Base-by-base conservation (phyloP, 495 filamentous ascomycete species). In the Rhizodiscina lignyota region DNA sequence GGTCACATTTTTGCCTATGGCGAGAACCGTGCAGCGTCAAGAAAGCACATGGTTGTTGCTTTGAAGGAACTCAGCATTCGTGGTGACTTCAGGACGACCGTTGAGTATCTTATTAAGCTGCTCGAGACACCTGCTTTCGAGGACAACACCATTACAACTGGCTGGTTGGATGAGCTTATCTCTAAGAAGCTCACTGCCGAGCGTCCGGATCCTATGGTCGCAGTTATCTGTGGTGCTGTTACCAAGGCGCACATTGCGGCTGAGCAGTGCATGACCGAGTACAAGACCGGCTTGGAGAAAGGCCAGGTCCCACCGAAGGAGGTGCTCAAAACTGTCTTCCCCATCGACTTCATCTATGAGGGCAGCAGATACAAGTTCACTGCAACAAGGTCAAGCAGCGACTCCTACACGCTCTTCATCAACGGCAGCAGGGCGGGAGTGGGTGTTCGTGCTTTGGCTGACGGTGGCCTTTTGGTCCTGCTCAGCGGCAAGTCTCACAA, bases 1-100 rank as follows among this genome's bases (percentile, higher is more conserved):
- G 89, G 89, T 58, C 89, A 99, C 59, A 96, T 99, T 49, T 99
- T 99, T 58, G 89, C 89, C 41, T 99, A 94, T 49, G 89, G 89
- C 43, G 89, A 99, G 67, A 96, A 86, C 58, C 75, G 89, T 49
- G 73, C 81, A 17, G 86, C 89, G 20, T 99, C 89, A 18, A 68
- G 89, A 39, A 99, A 99, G 57, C 92, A 99, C 67, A 99, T 99
- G 89, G 84, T 99, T 47, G 83, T 99, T 32, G 89, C 89, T 4
- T 60, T 99, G 49, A 99, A 99, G 66, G 89, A 99, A 61, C 60
- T 99, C 50, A 96, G 86, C 61, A 99, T 99, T 64, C 91, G 89
- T 61, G 89, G 89, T 66, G 89, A 99, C 56, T 99, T 99, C 69
- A 68, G 87, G 47, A 96, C 87, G 29, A 99, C 89, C 4, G 86